Conservation (phyloP, 2,329 filamentous ascomycete genomes). For the Periconia digitata region DNA sequence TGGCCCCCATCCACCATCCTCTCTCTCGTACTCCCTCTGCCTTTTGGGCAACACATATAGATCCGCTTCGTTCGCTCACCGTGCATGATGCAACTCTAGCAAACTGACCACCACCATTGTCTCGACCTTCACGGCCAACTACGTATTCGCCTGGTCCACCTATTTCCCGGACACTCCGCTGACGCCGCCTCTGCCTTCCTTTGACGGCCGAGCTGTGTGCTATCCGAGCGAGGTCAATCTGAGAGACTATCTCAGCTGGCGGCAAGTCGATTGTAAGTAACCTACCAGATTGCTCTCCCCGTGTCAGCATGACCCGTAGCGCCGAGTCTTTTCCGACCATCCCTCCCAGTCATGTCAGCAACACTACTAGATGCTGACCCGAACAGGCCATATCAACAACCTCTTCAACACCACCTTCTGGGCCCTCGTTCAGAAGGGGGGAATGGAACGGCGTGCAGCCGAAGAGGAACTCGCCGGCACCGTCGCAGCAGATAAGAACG, state of each 20-base stretch:
- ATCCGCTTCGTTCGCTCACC: background rate
- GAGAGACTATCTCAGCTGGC: slow-evolving; percentile 94
- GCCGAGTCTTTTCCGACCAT: too few species aligned
- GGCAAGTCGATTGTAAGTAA: slow-evolving; percentile 86
- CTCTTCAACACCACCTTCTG: slow-evolving; percentile 98
- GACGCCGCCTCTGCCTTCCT: slow-evolving; percentile 76
- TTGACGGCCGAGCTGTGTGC: slow-evolving; percentile 87
- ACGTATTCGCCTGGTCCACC: slow-evolving; percentile 76
- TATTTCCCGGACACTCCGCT: slow-evolving; percentile 74
- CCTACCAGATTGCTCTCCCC: background rate
- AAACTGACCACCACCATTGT: slow-evolving; percentile 91
- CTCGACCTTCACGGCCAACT: slow-evolving; percentile 91
- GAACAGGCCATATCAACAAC: slow-evolving; percentile 89
- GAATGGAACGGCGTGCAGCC: slow-evolving; percentile 74
- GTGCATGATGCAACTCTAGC: slow-evolving; percentile 48
- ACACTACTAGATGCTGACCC: slow-evolving; percentile 1
- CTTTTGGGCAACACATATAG: background rate
- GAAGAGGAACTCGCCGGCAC: slow-evolving; percentile 82
- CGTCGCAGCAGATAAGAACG: slow-evolving; percentile 85
- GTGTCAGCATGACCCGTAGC: background rate
- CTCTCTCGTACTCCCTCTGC: background rate
- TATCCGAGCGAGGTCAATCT: slow-evolving; percentile 84
- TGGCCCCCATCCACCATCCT: slow-evolving; percentile 10
- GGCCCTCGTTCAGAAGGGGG: slow-evolving; percentile 78
- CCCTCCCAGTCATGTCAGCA: background rate